These are phyloP conservation scores for Phytophthora fragariaefolia DNA, from an alignment of 352 stramenopile species.

Conservation along the genomic window DNA sequence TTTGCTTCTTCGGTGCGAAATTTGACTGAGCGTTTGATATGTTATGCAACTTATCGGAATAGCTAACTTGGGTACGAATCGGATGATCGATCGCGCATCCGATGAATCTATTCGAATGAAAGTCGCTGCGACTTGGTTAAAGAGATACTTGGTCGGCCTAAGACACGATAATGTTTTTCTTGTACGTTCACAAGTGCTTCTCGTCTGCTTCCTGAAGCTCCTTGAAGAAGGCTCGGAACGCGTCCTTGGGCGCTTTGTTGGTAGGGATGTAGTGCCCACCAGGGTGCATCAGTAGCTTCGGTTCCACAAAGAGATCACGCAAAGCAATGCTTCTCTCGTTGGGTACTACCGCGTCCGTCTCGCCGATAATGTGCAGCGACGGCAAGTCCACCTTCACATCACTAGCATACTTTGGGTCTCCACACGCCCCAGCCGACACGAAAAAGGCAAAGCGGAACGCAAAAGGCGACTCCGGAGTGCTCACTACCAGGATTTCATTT, in stretches of 20 bases:
- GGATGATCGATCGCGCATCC: too few relatives aligned
- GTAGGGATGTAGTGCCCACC: slow-evolving; percentile 89
- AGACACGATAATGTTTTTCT: too few relatives aligned
- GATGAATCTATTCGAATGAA: too few relatives aligned
- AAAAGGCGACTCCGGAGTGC: slow-evolving; percentile 50
- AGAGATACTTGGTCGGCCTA: too few relatives aligned
- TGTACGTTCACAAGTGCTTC: too few relatives aligned
- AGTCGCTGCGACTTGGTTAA: too few relatives aligned
- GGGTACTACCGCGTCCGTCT: slow-evolving; percentile 75
- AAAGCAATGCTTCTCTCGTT: slow-evolving; percentile 65
- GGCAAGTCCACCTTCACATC: slow-evolving; percentile 60
- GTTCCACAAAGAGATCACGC: slow-evolving; percentile 58
- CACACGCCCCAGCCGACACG: slow-evolving; percentile 56
- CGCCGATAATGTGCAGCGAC: slow-evolving; percentile 83
- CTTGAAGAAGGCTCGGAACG: slow-evolving; percentile 75
- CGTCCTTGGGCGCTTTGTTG: slow-evolving; percentile 84
- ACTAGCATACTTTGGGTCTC: slow-evolving; percentile 53
- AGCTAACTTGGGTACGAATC: too few relatives aligned
- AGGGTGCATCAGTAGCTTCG: slow-evolving; percentile 63
- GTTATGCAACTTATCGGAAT: too few relatives aligned
- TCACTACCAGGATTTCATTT: slow-evolving; percentile 36
- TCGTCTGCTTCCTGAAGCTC: slow-evolving; percentile 38
- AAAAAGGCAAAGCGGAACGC: slow-evolving; percentile 81
- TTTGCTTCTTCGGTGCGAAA: too few relatives aligned
- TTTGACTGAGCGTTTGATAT: too few relatives aligned